phyloP scores from a whole-genome alignment of 371 early-diverging fungal genomes.

The Globomyces sp. region DNA sequence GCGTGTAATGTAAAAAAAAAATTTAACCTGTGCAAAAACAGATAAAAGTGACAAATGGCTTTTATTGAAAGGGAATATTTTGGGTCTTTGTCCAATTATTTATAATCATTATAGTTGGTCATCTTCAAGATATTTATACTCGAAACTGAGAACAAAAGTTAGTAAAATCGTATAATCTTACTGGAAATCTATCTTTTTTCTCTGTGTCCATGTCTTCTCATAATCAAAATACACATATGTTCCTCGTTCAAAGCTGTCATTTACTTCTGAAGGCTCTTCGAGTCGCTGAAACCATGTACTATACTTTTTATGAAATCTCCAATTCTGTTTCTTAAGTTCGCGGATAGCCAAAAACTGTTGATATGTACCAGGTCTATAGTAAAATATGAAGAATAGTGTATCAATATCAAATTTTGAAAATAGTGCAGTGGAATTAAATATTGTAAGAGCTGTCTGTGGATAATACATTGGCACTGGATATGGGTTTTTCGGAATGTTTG shows the following conservation, averaged over 20 bases:
- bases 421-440: conserved; percentile 73
- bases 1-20: too few species aligned
- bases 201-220: conserved; percentile 97
- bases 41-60: too few species aligned
- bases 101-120: conserved; percentile 24
- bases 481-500: conserved; percentile 73
- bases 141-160: conserved; percentile 57
- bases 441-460: conserved; percentile 78
- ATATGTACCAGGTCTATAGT: conserved; percentile 94
- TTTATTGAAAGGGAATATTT: too few species aligned
- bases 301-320: conserved; percentile 99
- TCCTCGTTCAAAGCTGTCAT: conserved; percentile 97
- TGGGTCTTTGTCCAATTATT: background rate
- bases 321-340: conserved; percentile 95
- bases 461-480: conserved; percentile 84
- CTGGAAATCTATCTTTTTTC: conserved; percentile 95
- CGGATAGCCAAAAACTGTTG: conserved; percentile 97
- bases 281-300: conserved; percentile 99
- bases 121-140: conserved; percentile 85
- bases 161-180: conserved; percentile 24
- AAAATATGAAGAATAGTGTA: conserved; percentile 98
- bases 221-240: conserved; percentile 99
- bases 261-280: conserved; percentile 96
- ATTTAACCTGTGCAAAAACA: too few species aligned
- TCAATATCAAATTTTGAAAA: conserved; percentile 95